Percentiles rank a stretch among this genome's conserved stretches.
Evolutionary conservation across 179 eudicot genomes (phyloP).

Genomic region (Silene coronaria): DNA sequence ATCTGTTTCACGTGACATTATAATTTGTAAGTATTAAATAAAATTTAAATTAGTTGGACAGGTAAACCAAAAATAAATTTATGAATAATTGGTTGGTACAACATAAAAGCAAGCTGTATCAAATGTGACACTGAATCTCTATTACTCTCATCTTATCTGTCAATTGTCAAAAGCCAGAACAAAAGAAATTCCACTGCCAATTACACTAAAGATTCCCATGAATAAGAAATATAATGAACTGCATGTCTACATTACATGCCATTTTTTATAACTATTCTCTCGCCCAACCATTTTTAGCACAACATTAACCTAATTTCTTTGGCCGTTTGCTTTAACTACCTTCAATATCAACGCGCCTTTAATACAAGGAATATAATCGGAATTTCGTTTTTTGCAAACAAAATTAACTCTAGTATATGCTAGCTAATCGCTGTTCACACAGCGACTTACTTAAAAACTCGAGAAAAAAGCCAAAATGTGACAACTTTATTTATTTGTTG

Average conservation of each 20-base stretch:
- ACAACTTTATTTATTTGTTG: too few relatives aligned
- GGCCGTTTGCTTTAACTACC: neutral
- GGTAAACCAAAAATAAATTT: neutral
- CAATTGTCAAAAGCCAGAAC: neutral
- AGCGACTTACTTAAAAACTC: too few relatives aligned
- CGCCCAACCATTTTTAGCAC: neutral
- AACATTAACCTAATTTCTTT: neutral
- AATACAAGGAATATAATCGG: too few relatives aligned
- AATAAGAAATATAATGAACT: neutral
- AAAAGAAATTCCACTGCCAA: constrained; percentile 1
- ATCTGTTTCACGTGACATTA: constrained; percentile 24
- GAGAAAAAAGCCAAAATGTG: too few relatives aligned
- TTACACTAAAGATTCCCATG: neutral
- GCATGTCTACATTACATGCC: neutral
- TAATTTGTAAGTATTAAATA: neutral
- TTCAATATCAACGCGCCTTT: neutral
- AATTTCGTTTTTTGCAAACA: too few relatives aligned
- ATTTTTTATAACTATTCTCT: neutral
- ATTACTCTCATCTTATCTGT: neutral
- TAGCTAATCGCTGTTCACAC: too few relatives aligned
- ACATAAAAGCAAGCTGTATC: neutral
- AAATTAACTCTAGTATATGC: too few relatives aligned
- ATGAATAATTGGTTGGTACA: neutral
- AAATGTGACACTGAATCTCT: neutral
- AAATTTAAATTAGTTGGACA: neutral